These are phyloP conservation scores for Calocybe gangraenosa DNA, from an alignment of 768 basidiomycete genomes.

Conservation along the genomic window DNA sequence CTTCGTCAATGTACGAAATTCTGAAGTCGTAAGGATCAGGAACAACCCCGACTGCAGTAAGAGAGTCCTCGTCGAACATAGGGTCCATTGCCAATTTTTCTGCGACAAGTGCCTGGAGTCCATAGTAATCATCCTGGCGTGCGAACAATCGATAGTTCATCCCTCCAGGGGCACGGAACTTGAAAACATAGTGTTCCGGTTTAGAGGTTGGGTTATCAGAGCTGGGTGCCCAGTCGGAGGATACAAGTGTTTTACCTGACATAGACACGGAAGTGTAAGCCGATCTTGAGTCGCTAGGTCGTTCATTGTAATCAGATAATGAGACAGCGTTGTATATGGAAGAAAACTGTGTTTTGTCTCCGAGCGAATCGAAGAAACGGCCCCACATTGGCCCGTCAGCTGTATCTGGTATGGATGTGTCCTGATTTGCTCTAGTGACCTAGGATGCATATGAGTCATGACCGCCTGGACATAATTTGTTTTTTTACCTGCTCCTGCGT, in stretches of 20 bases:
- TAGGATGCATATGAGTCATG: not conserved
- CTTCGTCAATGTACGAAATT: constrained; percentile 3
- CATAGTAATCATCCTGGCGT: constrained; percentile 3
- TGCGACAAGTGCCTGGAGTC: not conserved
- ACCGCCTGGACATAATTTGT: not conserved
- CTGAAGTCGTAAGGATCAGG: constrained; percentile 5
- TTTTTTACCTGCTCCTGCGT: not conserved
- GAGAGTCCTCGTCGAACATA: not conserved
- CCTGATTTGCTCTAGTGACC: not conserved
- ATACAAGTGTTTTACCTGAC: too few species aligned
- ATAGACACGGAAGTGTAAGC: too few species aligned
- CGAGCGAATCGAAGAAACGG: too few species aligned
- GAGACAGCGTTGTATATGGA: not conserved
- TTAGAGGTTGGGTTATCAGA: not conserved
- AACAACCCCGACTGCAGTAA: not conserved
- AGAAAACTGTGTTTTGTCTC: not conserved
- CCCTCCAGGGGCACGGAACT: constrained; percentile 2
- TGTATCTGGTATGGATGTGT: not conserved
- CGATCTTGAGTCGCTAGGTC: too few species aligned
- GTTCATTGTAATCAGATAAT: not conserved
- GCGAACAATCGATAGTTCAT: constrained; percentile 3
- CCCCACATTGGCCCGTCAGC: not conserved
- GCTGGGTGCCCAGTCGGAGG: not conserved
- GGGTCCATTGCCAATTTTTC: constrained; percentile 4
- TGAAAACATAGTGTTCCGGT: constrained; percentile 1